These are phyloP conservation scores for Eutrema heterophyllum DNA, from an alignment of 345 rosid genomes.

Conservation along the genomic window DNA sequence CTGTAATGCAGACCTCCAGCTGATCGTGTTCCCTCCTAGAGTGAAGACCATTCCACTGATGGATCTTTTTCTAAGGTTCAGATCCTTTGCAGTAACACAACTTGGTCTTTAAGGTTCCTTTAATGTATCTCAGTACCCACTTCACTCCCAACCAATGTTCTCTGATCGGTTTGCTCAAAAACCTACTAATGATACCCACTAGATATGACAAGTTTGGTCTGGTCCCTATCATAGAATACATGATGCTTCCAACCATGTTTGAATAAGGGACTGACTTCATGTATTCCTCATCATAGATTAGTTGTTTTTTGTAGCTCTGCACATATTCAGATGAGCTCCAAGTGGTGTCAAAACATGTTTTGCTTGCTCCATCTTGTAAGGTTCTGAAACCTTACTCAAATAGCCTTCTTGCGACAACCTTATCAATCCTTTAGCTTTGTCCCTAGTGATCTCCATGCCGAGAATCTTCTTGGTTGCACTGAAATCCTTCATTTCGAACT, in stretches of 20 bases:
- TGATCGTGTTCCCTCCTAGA: too few relatives aligned
- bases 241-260: background rate
- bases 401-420: background rate
- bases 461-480: too few relatives aligned
- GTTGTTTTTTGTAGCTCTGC: background rate
- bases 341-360: background rate
- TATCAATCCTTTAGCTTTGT: background rate
- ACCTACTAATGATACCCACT: background rate
- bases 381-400: background rate
- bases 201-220: background rate
- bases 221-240: background rate
- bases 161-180: background rate
- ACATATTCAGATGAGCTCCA: background rate
- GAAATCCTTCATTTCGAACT: background rate
- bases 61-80: too few relatives aligned
- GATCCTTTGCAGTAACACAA: too few relatives aligned
- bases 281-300: background rate
- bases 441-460: background rate
- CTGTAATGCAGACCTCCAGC: too few relatives aligned
- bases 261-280: background rate
- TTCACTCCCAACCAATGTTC: too few relatives aligned
- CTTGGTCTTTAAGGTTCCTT: too few relatives aligned
- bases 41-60: too few relatives aligned
- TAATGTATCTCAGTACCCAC: too few relatives aligned
- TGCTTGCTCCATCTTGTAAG: background rate